A percentile compares a stretch with the other conserved stretches of the same genome.
Evolutionary conservation across 768 basidiomycete genomes (phyloP).

Genomic region (Suillus luteus): DNA sequence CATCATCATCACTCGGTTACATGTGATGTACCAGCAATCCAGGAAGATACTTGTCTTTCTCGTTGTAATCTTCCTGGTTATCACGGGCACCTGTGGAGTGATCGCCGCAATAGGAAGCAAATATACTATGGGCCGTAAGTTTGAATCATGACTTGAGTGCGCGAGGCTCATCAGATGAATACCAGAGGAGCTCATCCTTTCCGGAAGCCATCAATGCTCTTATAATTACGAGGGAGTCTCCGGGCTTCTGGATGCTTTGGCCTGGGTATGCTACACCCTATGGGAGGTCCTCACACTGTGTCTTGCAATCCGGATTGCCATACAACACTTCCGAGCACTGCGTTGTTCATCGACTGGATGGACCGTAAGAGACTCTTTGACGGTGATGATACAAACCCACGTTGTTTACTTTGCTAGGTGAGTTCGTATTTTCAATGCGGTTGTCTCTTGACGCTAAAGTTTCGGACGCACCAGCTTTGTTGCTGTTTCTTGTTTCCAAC

Average conservation of each 20-base stretch:
- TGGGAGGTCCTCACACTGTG: neutral
- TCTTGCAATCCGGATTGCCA: neutral
- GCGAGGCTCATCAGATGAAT: neutral
- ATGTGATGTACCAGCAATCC: neutral
- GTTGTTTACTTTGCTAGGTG: neutral
- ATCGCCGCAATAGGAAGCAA: neutral
- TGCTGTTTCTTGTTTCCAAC: neutral
- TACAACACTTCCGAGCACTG: neutral
- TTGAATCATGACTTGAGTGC: neutral
- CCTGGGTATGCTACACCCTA: neutral
- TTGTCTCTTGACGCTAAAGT: neutral
- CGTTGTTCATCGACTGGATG: neutral
- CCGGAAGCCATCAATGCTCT: neutral
- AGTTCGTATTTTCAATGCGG: neutral
- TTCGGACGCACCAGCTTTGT: neutral
- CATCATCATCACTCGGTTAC: neutral
- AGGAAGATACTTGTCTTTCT: neutral
- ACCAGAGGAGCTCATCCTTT: neutral
- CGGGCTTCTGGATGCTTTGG: neutral
- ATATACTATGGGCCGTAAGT: neutral
- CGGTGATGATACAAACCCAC: neutral
- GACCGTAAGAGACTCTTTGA: neutral
- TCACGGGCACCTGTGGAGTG: neutral
- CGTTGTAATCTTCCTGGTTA: neutral
- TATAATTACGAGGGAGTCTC: too few species aligned